Base-by-base conservation (phyloP, 768 basidiomycete genomes). In the Pulveroboletus sp. region DNA sequence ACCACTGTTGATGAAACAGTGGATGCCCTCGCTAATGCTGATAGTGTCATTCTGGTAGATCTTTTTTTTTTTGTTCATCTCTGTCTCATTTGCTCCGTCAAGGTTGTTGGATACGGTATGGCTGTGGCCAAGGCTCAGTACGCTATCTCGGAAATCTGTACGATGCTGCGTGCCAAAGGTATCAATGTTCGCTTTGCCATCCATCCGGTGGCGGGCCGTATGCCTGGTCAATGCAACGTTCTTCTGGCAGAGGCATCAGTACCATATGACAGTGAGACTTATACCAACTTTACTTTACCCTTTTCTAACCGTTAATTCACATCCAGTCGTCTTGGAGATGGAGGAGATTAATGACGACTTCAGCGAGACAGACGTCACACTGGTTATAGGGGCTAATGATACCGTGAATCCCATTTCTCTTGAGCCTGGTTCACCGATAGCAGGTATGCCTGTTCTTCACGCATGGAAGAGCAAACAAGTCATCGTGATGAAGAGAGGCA, bases 261-360 rank as follows among this genome's bases (percentile, higher is more conserved):
- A 13, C 91, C 91, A 3, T 93, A 93, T 59, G 90, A 93, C 61
- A 87, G 87, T 89, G 55, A 65, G 83, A 63, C 24, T 12, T 14
- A 58, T 47, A 31, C 31, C 10, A 14, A 19, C 41, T 35, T 43
- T 4, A 22, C 35, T 22, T 41, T 24, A 14, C n/a, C 19, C 26
- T 36, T 17, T 13, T 10, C 20, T 17, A 3, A n/a, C n/a, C n/a
- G n/a, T 29, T 11, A 29, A 53, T 20, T 23, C 14, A 26, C 27
- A 16, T 29, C 23, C 57, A 91, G 90, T 93, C 56, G 89, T 93
- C 34, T 73, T 88, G 50, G 91, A 93, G 70, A 92, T 93, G 91
- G 91, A 93, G 53, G 91, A 93, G 69, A 93, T 93, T 72, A 93
- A 93, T 63, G 89, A 93, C 34, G 91, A 93, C 63, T 93, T 93